These are phyloP conservation scores for Naganishia albida DNA, from an alignment of 1,284 basidiomycete species.

Conservation along the genomic window DNA sequence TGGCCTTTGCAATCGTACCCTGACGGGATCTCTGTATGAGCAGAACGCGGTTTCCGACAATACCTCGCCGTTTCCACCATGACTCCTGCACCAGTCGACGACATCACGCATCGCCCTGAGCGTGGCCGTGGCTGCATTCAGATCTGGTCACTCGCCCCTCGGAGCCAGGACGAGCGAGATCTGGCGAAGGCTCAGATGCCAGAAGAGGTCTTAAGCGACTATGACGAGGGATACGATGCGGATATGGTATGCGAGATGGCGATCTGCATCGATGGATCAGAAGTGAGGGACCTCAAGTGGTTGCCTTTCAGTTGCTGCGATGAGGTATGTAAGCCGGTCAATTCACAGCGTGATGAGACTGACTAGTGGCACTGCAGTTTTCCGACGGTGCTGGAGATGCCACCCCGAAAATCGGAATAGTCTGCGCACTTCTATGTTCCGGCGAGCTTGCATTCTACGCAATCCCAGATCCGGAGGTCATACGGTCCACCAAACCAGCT, in stretches of 20 bases:
- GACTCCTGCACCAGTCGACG: constrained; percentile 45
- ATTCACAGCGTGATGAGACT: constrained; percentile 32
- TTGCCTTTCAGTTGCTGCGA: constrained; percentile 81
- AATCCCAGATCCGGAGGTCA: constrained; percentile 68
- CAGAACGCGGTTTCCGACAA: constrained; percentile 64
- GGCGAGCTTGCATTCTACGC: constrained; percentile 73
- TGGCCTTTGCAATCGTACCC: constrained; percentile 4
- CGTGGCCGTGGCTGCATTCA: constrained; percentile 46
- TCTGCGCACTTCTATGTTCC: constrained; percentile 80
- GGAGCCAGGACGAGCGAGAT: constrained; percentile 17
- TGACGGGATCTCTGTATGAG: background rate
- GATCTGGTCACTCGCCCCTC: constrained; percentile 50
- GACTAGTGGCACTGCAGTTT: no score
- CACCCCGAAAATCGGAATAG: constrained; percentile 67
- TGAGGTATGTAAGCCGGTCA: constrained; percentile 47
- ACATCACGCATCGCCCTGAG: constrained; percentile 39
- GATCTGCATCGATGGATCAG: constrained; percentile 72
- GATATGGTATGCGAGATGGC: constrained; percentile 46
- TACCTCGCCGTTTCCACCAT: constrained; percentile 82
- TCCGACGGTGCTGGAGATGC: background rate
- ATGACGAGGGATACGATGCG: constrained; percentile 23
- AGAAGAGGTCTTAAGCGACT: constrained; percentile 24
- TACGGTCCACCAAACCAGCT: constrained; percentile 31
- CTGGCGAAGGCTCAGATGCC: constrained; percentile 24
- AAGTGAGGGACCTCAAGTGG: constrained; percentile 78